Conservation (phyloP, 2,329 filamentous ascomycete species). For the Plectosphaerella plurivora region DNA sequence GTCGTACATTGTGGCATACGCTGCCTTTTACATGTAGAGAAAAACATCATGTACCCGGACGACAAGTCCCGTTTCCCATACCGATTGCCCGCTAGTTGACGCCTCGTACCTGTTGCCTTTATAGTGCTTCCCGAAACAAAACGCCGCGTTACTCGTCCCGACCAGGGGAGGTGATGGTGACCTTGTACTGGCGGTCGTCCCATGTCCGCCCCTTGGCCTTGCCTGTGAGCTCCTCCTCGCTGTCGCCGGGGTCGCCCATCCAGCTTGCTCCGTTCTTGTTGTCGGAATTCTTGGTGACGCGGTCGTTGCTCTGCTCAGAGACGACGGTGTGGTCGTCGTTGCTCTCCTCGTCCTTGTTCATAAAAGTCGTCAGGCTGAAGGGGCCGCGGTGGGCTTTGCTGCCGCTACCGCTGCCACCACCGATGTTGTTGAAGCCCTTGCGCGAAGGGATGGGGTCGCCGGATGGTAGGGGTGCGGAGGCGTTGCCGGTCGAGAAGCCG, state of each 20-base stretch:
- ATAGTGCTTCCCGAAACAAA: no score
- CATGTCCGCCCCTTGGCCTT: not conserved
- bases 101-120: no score
- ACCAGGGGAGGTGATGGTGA: not conserved
- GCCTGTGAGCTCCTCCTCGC: constrained; percentile 10
- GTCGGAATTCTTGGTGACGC: constrained; percentile 1
- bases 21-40: no score
- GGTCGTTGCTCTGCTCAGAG: constrained; percentile 3
- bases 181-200: not conserved
- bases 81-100: no score
- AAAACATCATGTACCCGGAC: no score
- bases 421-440: constrained; percentile 1
- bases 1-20: no score
- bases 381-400: constrained; percentile 9
- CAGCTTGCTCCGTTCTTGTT: constrained; percentile 7
- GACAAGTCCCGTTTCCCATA: no score
- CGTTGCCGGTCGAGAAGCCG: constrained; percentile 12
- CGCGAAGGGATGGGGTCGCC: not conserved
- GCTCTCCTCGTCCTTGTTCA: constrained; percentile 15
- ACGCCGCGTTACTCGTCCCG: no score
- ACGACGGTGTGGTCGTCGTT: constrained; percentile 4
- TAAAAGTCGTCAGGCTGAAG: constrained; percentile 22
- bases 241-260: constrained; percentile 8
- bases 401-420: not conserved
- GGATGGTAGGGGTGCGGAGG: not conserved